Evolutionary conservation across 2,329 filamentous ascomycete species (phyloP), one percentile per base, ranked within the genome.

Genomic region (Botryotinia globosa): DNA sequence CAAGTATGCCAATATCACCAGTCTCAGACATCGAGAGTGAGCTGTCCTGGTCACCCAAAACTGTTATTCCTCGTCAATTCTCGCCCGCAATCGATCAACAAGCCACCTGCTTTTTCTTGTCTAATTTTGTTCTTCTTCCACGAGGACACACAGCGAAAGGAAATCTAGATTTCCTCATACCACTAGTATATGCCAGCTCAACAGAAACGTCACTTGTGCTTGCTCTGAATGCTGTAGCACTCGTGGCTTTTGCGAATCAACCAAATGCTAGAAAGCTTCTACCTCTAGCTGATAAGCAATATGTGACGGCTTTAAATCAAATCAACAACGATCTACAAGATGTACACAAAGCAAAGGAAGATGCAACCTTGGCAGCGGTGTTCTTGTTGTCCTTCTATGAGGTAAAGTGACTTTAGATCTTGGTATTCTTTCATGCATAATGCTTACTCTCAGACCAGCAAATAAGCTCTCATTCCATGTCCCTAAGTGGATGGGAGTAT

Each of bases 331-430:
- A 88, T 3, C 80, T 90, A 20, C 82, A 82, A 73, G 83, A 89
- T 74, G 84, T 85, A 0, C 81, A 82, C n/a, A 78, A 80, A 70
- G 84, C 85, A 61, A 84, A 82, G 71, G 81, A 84, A 48, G 88
- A 90, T 76, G 83, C 83, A 5, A 89, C 87, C 0, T 76, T 90
- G 22, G 88, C 86, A 3, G 85, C 88, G 0, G 87, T 90, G 12
- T 81, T 90, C 68, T 79, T 90, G 65, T 79, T 90, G 44, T 86
- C 87, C 0, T 80, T 89, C n/a, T 90, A 88, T 72, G 88, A 90
- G 81, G 84, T 85, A 75, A 77, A 77, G 37, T 51, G 10, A 16
- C 3, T 16, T 16, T 22, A 20, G 48, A 9, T n/a, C 14, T 22
- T 14, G 48, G 34, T 37, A 34, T 25, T 14, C n/a, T 37, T 51